Conservation (phyloP, 169 alveolate species). For the Cryptosporidium ubiquitum region DNA sequence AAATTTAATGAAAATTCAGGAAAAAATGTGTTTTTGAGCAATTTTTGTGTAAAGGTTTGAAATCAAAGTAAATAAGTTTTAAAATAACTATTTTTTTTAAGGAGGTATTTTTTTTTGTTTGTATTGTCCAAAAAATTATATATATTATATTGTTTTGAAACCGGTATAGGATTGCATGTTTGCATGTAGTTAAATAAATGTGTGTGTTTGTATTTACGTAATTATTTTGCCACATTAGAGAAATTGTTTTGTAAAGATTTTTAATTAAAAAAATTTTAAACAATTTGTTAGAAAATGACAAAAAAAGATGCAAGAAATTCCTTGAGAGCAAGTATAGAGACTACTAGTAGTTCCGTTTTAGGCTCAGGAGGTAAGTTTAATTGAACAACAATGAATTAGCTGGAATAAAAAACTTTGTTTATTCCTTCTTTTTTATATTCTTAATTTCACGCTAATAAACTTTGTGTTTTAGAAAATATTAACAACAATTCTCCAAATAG, state of each 20-base stretch:
- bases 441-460: not conserved
- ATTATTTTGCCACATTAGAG: not conserved
- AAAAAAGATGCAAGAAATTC: constrained; percentile 20
- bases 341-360: constrained; percentile 15
- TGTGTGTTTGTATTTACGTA: not conserved
- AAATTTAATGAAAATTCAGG: not conserved
- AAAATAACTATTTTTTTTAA: not conserved
- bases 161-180: constrained; percentile 11
- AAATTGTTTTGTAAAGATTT: not conserved
- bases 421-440: not conserved
- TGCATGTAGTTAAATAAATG: not conserved
- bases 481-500: not conserved
- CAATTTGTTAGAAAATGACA: not conserved
- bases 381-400: not conserved
- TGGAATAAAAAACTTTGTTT: not conserved
- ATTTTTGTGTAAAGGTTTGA: not conserved
- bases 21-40: not conserved
- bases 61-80: not conserved
- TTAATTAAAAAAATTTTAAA: not conserved
- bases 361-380: constrained; percentile 30
- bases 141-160: not conserved
- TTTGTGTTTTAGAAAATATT: not conserved
- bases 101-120: not conserved
- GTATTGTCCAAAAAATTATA: not conserved
- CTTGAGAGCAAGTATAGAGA: constrained; percentile 28